Percentiles rank a stretch among this genome's conserved stretches.
Evolutionary conservation across 345 rosid species (phyloP).

Genomic region (Euphorbia pulcherrima): DNA sequence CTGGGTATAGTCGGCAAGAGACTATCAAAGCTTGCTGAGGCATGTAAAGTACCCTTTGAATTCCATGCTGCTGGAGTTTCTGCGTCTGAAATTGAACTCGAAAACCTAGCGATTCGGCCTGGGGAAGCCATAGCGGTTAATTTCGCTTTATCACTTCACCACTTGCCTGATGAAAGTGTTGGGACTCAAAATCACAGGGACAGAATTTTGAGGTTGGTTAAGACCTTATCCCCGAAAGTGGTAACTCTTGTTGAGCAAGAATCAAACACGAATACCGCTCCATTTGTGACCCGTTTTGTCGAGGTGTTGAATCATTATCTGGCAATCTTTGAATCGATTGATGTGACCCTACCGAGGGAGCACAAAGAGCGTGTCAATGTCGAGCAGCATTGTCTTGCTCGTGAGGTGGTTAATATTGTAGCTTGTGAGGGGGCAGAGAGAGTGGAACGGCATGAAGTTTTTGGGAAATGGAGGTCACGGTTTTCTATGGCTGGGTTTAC

Average conservation of each 20-base stretch:
- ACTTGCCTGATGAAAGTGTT: conserved; percentile 93
- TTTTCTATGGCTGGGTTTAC: conserved; percentile 85
- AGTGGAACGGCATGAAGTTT: conserved; percentile 80
- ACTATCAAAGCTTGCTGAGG: conserved; percentile 61
- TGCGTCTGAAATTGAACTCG: conserved; percentile 57
- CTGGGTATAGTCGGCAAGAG: conserved; percentile 74
- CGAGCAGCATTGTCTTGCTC: conserved; percentile 95
- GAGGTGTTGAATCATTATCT: conserved; percentile 67
- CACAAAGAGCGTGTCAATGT: conserved; percentile 77
- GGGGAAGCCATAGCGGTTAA: conserved; percentile 85
- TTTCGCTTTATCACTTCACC: conserved; percentile 77
- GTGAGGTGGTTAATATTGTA: conserved; percentile 84
- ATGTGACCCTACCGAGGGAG: conserved; percentile 64
- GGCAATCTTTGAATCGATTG: conserved; percentile 78
- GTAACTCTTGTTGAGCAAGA: conserved; percentile 92
- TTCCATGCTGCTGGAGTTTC: conserved; percentile 57
- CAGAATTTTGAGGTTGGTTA: conserved; percentile 65
- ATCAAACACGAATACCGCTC: conserved; percentile 79
- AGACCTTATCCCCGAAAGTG: conserved; percentile 69
- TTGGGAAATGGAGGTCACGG: conserved; percentile 81
- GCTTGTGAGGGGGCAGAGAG: conserved; percentile 93
- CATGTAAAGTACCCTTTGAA: conserved; percentile 76
- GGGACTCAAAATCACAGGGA: conserved; percentile 81
- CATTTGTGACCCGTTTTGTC: conserved; percentile 63
- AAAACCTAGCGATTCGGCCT: conserved; percentile 51